These are phyloP conservation scores for Phragmites australis DNA, from an alignment of 176 grass and related monocot species.

Conservation along the genomic window DNA sequence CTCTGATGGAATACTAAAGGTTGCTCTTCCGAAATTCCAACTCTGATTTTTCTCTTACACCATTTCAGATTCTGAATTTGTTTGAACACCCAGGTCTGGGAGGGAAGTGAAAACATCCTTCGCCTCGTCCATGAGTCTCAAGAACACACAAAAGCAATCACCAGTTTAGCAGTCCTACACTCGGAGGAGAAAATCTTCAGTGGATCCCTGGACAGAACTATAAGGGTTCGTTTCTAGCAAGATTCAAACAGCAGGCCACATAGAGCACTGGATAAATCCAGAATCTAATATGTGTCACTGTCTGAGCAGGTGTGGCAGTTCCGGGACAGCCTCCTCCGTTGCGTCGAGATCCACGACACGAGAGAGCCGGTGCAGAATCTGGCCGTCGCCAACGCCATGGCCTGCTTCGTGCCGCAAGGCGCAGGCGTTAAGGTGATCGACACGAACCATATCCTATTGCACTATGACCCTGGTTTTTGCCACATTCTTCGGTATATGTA, in stretches of 20 bases:
- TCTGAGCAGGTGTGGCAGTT: slow-evolving; percentile 59
- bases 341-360: slow-evolving; percentile 53
- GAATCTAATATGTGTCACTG: not conserved
- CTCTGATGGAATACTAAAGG: slow-evolving; percentile 68
- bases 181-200: slow-evolving; percentile 58
- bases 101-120: slow-evolving; percentile 59
- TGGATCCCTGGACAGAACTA: slow-evolving; percentile 61
- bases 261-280: not conserved
- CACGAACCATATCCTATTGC: no score
- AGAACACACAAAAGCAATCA: slow-evolving; percentile 64
- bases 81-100: slow-evolving; percentile 46
- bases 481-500: not conserved
- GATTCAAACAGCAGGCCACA: not conserved
- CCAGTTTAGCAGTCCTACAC: slow-evolving; percentile 45
- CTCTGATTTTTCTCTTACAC: no score
- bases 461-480: no score
- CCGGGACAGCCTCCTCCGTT: slow-evolving; percentile 44
- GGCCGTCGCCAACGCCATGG: slow-evolving; percentile 45
- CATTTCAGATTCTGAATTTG: slow-evolving; percentile 9
- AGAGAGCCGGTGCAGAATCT: slow-evolving; percentile 55
- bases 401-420: slow-evolving; percentile 59
- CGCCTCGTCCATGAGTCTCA: slow-evolving; percentile 42
- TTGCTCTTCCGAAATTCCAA: not conserved
- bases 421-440: slow-evolving; percentile 52
- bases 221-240: slow-evolving; percentile 30